A percentile compares a stretch with the other conserved stretches of the same genome.
phyloP scores from a whole-genome alignment of 2,329 filamentous ascomycete species.

The Alternaria arborescens region DNA sequence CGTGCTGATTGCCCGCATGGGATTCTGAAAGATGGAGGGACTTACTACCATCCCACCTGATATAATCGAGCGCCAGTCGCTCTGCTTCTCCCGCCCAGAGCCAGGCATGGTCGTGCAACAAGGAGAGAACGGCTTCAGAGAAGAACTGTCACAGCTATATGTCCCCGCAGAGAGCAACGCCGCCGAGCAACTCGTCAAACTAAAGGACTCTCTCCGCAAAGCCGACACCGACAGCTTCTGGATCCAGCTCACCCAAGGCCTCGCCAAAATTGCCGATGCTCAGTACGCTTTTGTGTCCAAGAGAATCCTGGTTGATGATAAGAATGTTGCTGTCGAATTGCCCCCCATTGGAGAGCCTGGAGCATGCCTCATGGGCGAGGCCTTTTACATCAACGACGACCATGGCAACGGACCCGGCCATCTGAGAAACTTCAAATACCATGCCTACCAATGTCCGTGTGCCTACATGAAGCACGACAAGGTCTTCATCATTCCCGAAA shows the following conservation, averaged over 20 bases:
- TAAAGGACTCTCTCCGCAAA: conserved; percentile 65
- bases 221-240: conserved; percentile 69
- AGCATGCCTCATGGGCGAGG: conserved; percentile 70
- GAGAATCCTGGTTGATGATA: conserved; percentile 67
- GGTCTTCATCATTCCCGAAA: conserved; percentile 72
- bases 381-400: conserved; percentile 72
- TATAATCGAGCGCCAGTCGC: conserved; percentile 53
- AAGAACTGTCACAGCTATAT: conserved; percentile 47
- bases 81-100: conserved; percentile 53
- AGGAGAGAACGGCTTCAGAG: conserved; percentile 55
- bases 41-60: conserved; percentile 46
- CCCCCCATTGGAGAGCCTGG: conserved; percentile 68
- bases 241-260: conserved; percentile 68
- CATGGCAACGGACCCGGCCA: conserved; percentile 58
- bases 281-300: conserved; percentile 76
- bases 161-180: conserved; percentile 65
- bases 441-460: conserved; percentile 71
- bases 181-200: conserved; percentile 65
- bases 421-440: conserved; percentile 69
- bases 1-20: conserved; percentile 32
- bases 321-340: conserved; percentile 66
- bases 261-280: conserved; percentile 68
- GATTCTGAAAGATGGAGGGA: conserved; percentile 41
- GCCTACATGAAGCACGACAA: conserved; percentile 76
- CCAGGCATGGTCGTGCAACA: conserved; percentile 56